Evolutionary conservation across 495 filamentous ascomycete genomes (phyloP).

Genomic region (Beverwykella pulmonaria): DNA sequence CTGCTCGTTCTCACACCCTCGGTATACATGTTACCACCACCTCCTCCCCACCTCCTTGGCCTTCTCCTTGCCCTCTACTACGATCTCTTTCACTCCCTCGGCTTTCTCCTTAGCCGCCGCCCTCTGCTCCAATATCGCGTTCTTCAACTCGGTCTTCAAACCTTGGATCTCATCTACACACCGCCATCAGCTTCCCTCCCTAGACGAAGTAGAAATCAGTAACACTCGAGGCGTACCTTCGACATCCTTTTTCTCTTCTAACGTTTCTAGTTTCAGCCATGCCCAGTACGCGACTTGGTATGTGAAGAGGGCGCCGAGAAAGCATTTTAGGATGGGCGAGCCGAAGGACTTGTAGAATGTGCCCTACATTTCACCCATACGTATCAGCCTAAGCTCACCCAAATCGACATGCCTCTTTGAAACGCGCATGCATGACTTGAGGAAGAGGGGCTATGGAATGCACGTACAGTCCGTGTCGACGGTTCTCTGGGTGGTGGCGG

Average conservation of each 20-base stretch:
- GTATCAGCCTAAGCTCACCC: too few relatives aligned
- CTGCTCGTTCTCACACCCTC: not conserved
- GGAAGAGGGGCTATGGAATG: not conserved
- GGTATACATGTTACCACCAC: not conserved
- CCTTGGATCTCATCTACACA: slow-evolving; percentile 7
- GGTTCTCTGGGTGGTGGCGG: not conserved
- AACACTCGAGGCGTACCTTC: slow-evolving; percentile 13
- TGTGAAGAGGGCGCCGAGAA: slow-evolving; percentile 81
- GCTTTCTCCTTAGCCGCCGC: not conserved
- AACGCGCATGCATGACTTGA: not conserved
- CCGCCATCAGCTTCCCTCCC: slow-evolving; percentile 11
- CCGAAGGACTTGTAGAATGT: slow-evolving; percentile 78
- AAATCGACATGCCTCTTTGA: not conserved
- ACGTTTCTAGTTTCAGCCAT: slow-evolving; percentile 84
- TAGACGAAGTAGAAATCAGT: not conserved
- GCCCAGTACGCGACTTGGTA: slow-evolving; percentile 84
- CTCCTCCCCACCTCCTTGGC: not conserved
- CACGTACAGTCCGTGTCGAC: not conserved
- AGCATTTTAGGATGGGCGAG: slow-evolving; percentile 79
- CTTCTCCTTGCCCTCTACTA: not conserved
- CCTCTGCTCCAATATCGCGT: not conserved
- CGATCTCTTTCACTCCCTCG: not conserved
- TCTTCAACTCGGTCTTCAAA: slow-evolving; percentile 5
- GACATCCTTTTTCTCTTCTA: slow-evolving; percentile 59
- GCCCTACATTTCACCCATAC: slow-evolving; percentile 57